These are phyloP conservation scores for Termitomyces sp. DNA, from an alignment of 768 basidiomycete species.

Conservation along the genomic window DNA sequence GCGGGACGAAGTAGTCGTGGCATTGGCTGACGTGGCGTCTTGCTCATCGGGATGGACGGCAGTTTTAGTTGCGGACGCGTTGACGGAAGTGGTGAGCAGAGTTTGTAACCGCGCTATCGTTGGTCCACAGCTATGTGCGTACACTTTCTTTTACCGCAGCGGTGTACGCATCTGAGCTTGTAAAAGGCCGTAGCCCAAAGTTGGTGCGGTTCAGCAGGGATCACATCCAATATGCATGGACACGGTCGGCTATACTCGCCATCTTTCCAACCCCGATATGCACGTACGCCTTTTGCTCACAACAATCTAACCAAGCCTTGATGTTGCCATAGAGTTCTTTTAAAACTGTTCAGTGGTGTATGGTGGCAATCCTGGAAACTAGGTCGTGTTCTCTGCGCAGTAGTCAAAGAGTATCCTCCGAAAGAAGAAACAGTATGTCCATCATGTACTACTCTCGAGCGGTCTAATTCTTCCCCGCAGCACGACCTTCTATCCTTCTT, in stretches of 20 bases:
- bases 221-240: background rate
- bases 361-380: slow-evolving; percentile 2
- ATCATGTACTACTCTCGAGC: too few relatives aligned
- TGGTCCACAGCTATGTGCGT: slow-evolving; percentile 11
- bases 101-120: slow-evolving; percentile 13
- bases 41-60: background rate
- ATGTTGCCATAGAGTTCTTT: background rate
- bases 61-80: slow-evolving; percentile 2
- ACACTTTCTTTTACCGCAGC: too few relatives aligned
- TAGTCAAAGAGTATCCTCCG: slow-evolving; percentile 1
- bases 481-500: slow-evolving; percentile 9
- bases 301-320: background rate
- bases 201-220: background rate
- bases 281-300: background rate
- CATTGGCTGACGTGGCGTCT: background rate
- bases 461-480: background rate
- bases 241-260: background rate
- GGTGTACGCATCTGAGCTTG: background rate
- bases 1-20: slow-evolving; percentile 9
- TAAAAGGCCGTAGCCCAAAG: slow-evolving; percentile 3
- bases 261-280: background rate
- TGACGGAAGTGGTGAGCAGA: slow-evolving; percentile 14
- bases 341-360: slow-evolving; percentile 1
- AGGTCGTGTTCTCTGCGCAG: background rate
- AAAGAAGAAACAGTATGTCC: background rate